Base-by-base conservation (phyloP, 805 yeast genomes). In the Yamadazyma tumulicola region DNA sequence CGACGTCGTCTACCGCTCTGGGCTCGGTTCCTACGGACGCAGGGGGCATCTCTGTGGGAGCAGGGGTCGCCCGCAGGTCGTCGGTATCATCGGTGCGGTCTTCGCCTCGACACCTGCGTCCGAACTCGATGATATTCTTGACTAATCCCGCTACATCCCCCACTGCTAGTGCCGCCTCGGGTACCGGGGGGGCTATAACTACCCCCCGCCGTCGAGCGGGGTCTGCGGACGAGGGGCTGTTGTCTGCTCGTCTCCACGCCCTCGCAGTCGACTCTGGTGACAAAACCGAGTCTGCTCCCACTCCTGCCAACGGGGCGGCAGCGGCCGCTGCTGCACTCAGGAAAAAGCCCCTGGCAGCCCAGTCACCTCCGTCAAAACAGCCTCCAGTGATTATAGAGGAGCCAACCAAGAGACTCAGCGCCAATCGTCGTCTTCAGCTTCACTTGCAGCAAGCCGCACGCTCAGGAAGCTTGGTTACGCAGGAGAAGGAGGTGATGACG, bases 381-480 rank as follows among this genome's bases (percentile, higher is more conserved):
- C 10, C 31, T 1, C 29, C 34, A 6, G 21, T 26, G 13, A 36
- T 40, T 9, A 24, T 34, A 11, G 45, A 26, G 40, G 42, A 38
- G 14, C 14, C 8, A 6, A 24, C 16, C 14, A 45, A 48, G 14
- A 55, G 46, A 35, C 38, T 64, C 18, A 59, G 61, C 6, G 71
- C 72, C 1, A 56, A 54, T 27, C 69, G 65, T 36, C 49, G 67
- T 29, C 53, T 66, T 12, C 70, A 64, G 35, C 58, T 52, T 29
- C 70, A 65, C 41, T 41, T 67, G 18, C 45, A 60, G 27, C 55
- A 63, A 29, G 71, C 67, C 1, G 55, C 71, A 1, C 60, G 50
- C 41, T 36, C 59, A 1, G 73, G 73, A 0, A 29, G 61, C 0
- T 47, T 67, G 14, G 47, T 59, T 47, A 57, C 69, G 1, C 69